phyloP scores from a whole-genome alignment of 257 asterid species.

The Petunia axillaris region DNA sequence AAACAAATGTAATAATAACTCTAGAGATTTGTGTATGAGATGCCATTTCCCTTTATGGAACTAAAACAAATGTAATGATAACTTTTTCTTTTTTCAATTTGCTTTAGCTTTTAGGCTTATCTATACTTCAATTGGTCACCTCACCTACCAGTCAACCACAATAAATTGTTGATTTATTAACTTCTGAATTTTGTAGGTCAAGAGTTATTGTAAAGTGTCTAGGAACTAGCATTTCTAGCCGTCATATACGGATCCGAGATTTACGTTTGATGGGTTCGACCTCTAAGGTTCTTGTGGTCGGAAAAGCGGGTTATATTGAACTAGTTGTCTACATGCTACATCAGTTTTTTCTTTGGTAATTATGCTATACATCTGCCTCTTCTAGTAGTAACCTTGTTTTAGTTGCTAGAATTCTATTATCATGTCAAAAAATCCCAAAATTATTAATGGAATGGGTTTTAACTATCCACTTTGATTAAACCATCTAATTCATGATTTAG shows the following conservation, averaged over 20 bases:
- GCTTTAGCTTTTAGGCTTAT: background rate
- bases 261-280: too few relatives aligned
- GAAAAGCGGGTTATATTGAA: too few relatives aligned
- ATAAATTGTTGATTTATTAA: slow-evolving; percentile 16
- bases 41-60: slow-evolving; percentile 43
- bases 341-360: too few relatives aligned
- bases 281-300: too few relatives aligned
- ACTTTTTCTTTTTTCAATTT: background rate
- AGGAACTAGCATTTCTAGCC: too few relatives aligned
- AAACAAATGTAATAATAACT: slow-evolving; percentile 24
- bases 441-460: background rate
- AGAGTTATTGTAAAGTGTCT: background rate
- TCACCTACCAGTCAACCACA: slow-evolving; percentile 26
- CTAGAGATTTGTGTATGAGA: slow-evolving; percentile 24
- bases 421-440: background rate
- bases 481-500: background rate
- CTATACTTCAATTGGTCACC: slow-evolving; percentile 2
- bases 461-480: background rate
- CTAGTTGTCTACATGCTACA: too few relatives aligned
- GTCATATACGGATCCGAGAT: too few relatives aligned
- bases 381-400: background rate
- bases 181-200: background rate
- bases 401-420: background rate
- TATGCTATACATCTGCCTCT: background rate
- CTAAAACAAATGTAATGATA: too few relatives aligned